phyloP scores from a whole-genome alignment of 2,329 filamentous ascomycete genomes.

The Penicillium sp. region DNA sequence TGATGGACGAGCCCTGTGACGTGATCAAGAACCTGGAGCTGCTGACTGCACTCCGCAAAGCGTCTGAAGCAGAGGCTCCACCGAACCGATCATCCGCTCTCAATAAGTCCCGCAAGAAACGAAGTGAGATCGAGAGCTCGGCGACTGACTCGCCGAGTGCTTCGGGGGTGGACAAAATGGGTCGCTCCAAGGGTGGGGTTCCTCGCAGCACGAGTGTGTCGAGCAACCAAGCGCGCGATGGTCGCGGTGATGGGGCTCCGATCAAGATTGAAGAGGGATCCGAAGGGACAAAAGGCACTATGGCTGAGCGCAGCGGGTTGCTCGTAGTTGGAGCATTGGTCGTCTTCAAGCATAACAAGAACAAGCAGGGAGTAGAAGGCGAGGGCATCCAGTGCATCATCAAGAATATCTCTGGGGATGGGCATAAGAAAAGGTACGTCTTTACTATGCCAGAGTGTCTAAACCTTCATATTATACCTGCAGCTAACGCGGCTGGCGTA shows the following conservation, averaged over 20 bases:
- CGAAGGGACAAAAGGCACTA: slow-evolving; percentile 46
- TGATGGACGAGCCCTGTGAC: slow-evolving; percentile 52
- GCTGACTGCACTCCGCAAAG: slow-evolving; percentile 51
- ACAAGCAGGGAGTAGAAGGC: slow-evolving; percentile 53
- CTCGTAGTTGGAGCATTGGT: slow-evolving; percentile 52
- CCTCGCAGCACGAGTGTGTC: slow-evolving; percentile 48
- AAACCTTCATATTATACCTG: background rate
- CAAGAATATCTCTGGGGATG: slow-evolving; percentile 72
- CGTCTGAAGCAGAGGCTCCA: slow-evolving; percentile 49
- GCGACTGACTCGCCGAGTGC: slow-evolving; percentile 50
- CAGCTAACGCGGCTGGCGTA: slow-evolving; percentile 17
- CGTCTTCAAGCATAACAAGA: slow-evolving; percentile 55
- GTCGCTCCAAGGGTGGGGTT: slow-evolving; percentile 45
- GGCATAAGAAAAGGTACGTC: slow-evolving; percentile 63
- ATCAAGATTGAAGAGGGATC: slow-evolving; percentile 48
- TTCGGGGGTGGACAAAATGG: slow-evolving; percentile 47
- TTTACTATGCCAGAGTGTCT: no score
- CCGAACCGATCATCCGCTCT: slow-evolving; percentile 40
- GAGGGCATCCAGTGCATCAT: slow-evolving; percentile 74
- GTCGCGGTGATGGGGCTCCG: slow-evolving; percentile 39
- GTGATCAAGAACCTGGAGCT: slow-evolving; percentile 54
- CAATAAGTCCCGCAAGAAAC: slow-evolving; percentile 50
- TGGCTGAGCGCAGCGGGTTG: slow-evolving; percentile 48
- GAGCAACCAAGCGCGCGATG: slow-evolving; percentile 43
- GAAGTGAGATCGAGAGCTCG: slow-evolving; percentile 47